Base-by-base conservation (phyloP, 371 early-diverging fungal genomes). In the Mucor saturninus region DNA sequence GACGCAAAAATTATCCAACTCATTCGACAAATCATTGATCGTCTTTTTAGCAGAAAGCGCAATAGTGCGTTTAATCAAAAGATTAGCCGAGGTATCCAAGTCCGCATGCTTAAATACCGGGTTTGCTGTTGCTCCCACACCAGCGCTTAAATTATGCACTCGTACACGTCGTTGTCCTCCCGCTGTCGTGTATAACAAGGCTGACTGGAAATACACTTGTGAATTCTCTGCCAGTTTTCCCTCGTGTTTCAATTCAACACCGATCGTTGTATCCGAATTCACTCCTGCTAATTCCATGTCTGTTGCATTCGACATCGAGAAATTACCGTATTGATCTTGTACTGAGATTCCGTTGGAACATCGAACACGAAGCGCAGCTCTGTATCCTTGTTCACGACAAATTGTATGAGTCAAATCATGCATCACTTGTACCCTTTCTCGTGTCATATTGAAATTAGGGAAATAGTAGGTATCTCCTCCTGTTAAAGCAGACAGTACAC, bases 201-300 rank as follows among this genome's bases (percentile, higher is more conserved):
- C 98, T 29, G 85, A 86, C 69, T 98, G 98, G 83, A 97, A 87
- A 42, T 86, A 88, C 3, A 86, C 89, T 54, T 93, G 91, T 1
- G 75, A 68, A 64, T 88, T 89, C 58, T 96, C 95, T 46, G 92
- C 88, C 31, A 98, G 74, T 68, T 90, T 93, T 11, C 54, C 92
- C 51, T 97, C 97, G 68, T 97, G 91, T 64, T 90, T 89, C 54
- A 98, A 74, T 21, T 85, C 65, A 48, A 93, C 90, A 1, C 87
- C 97, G 63, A 97, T 75, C 0, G 95, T 76, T 54, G 91, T 93
- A 57, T 93, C 90, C 45, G 91, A 82, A 69, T 94, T 92, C 29
- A 97, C 80, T 11, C 93, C 93, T 1, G 91, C 95, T 26, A 97
- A 77, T 76, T 97, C 95, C 15, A 98, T 75, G 66, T 98, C 99